phyloP scores from a whole-genome alignment of 495 filamentous ascomycete genomes.

The Lophium mytilinum region DNA sequence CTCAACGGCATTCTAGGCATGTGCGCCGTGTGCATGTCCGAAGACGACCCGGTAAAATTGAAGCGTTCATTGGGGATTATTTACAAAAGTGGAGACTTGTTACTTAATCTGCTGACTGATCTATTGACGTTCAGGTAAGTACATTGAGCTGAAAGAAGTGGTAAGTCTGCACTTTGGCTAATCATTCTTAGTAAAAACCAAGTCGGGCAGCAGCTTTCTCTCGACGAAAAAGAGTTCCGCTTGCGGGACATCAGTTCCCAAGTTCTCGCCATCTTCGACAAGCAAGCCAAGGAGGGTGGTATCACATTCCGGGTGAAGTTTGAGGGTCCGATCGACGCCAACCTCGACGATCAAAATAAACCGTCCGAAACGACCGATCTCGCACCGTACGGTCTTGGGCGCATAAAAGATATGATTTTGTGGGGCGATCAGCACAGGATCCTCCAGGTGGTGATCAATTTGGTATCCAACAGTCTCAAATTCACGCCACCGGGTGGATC shows the following conservation, averaged over 20 bases:
- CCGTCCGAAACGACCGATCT: slow-evolving; percentile 30
- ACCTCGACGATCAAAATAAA: slow-evolving; percentile 27
- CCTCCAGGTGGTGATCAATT: slow-evolving; percentile 82
- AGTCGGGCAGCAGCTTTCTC: slow-evolving; percentile 65
- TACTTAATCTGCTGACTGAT: slow-evolving; percentile 84
- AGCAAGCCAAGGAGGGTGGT: slow-evolving; percentile 70
- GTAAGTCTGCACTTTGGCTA: neutral
- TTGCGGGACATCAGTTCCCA: slow-evolving; percentile 72
- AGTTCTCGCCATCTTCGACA: slow-evolving; percentile 75
- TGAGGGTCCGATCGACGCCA: slow-evolving; percentile 44
- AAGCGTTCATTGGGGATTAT: slow-evolving; percentile 76
- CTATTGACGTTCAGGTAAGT: slow-evolving; percentile 61
- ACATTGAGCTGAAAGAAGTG: neutral
- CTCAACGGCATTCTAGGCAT: slow-evolving; percentile 91
- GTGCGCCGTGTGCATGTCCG: slow-evolving; percentile 85
- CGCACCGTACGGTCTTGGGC: slow-evolving; percentile 53
- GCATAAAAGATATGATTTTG: slow-evolving; percentile 64
- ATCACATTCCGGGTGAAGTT: slow-evolving; percentile 68
- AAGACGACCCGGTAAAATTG: slow-evolving; percentile 66
- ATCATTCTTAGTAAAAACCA: slow-evolving; percentile 64
- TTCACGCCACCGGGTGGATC: slow-evolving; percentile 76
- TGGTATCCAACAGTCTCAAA: slow-evolving; percentile 87
- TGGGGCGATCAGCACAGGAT: slow-evolving; percentile 91
- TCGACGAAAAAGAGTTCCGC: slow-evolving; percentile 81
- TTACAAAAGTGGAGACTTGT: slow-evolving; percentile 82